phyloP scores from a whole-genome alignment of 2,329 filamentous ascomycete species.

The Diaporthe citri region DNA sequence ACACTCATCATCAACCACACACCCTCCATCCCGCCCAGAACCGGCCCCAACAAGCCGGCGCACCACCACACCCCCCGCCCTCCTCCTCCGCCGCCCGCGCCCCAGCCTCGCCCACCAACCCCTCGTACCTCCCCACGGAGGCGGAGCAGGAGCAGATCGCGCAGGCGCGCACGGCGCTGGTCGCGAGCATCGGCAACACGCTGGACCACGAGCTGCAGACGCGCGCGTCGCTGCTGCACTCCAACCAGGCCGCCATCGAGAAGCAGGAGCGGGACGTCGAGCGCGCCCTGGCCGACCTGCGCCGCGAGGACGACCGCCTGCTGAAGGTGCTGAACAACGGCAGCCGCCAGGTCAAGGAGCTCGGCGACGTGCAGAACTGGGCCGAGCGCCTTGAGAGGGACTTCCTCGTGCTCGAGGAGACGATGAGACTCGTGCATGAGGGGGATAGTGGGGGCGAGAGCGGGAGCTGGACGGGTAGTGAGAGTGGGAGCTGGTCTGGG shows the following conservation, averaged over 20 bases:
- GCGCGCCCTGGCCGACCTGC: constrained; percentile 70
- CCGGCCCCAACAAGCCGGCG: neutral
- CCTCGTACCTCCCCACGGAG: constrained; percentile 55
- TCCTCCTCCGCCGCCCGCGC: neutral
- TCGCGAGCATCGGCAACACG: constrained; percentile 76
- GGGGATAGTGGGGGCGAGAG: constrained; percentile 46
- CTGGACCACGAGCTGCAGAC: constrained; percentile 77
- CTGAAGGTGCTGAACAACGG: constrained; percentile 73
- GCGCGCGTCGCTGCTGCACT: constrained; percentile 77
- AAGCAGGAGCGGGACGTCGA: constrained; percentile 76
- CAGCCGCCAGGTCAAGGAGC: constrained; percentile 77
- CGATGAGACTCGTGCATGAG: constrained; percentile 64
- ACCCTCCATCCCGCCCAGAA: neutral
- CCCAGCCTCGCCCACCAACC: constrained; percentile 41
- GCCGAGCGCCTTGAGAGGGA: constrained; percentile 82
- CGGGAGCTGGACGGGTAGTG: constrained; percentile 47
- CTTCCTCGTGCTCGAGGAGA: constrained; percentile 75
- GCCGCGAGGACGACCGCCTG: constrained; percentile 75
- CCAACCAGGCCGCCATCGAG: constrained; percentile 73
- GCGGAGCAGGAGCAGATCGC: constrained; percentile 62
- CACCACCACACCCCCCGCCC: neutral
- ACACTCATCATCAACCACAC: constrained; percentile 2
- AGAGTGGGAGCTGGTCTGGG: constrained; percentile 38
- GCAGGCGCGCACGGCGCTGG: constrained; percentile 70
- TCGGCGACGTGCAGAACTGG: constrained; percentile 62